Percentiles rank a stretch among this genome's conserved stretches.
Evolutionary conservation across 768 basidiomycete species (phyloP).

Genomic region (Phylloporus sp.): DNA sequence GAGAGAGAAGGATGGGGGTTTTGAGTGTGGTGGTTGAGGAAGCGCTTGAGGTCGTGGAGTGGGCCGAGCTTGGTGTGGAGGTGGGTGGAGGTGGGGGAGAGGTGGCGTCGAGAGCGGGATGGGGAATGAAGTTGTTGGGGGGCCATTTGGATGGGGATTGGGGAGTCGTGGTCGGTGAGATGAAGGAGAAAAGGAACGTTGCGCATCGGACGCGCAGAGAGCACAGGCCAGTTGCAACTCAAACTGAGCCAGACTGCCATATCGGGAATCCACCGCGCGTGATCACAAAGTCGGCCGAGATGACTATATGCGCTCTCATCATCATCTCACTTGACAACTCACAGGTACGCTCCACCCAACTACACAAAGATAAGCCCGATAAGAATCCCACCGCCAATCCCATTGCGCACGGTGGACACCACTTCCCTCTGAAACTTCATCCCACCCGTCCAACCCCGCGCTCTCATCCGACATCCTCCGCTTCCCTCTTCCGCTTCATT

Average conservation of each 20-base stretch:
- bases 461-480: slow-evolving; percentile 59
- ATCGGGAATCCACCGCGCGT: slow-evolving; percentile 13
- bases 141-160: background rate
- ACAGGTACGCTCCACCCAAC: background rate
- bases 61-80: slow-evolving; percentile 52
- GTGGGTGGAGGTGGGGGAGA: slow-evolving; percentile 1
- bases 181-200: background rate
- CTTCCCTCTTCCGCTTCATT: slow-evolving; percentile 92
- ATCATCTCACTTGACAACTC: background rate
- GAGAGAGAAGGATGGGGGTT: slow-evolving; percentile 36
- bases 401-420: too few relatives aligned
- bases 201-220: slow-evolving; percentile 38
- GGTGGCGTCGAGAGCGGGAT: slow-evolving; percentile 10
- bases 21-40: slow-evolving; percentile 88
- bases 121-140: background rate
- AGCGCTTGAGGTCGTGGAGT: slow-evolving; percentile 89
- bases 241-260: slow-evolving; percentile 7
- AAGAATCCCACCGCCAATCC: too few relatives aligned
- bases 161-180: background rate
- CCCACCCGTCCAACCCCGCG: background rate
- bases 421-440: too few relatives aligned
- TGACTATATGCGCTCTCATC: background rate
- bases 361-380: background rate
- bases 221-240: background rate
- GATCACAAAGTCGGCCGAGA: slow-evolving; percentile 17